A percentile compares a stretch with the other conserved stretches of the same genome.
These are phyloP conservation scores for Cutaneotrichosporon cavernicola DNA, from an alignment of 1,284 basidiomycete species.

Conservation along the genomic window DNA sequence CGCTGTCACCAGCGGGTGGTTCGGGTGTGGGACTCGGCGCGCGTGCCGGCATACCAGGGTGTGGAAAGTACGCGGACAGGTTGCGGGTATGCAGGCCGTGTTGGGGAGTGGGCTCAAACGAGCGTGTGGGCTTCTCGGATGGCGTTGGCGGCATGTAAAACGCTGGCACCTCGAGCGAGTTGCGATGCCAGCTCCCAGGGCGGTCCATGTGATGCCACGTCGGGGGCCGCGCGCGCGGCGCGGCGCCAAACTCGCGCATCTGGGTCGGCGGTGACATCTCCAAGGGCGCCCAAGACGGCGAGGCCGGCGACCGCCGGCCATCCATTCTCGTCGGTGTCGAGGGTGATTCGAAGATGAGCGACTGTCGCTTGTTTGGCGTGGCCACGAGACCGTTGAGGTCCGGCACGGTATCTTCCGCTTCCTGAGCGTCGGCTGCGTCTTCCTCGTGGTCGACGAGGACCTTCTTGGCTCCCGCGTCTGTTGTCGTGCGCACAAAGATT, in stretches of 20 bases:
- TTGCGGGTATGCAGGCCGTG: conserved; percentile 77
- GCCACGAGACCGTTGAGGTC: conserved; percentile 9
- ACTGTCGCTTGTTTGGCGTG: conserved; percentile 5
- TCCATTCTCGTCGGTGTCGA: background rate
- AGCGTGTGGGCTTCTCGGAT: background rate
- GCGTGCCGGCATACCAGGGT: conserved; percentile 60
- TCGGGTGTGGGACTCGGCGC: conserved; percentile 21
- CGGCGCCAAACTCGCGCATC: background rate
- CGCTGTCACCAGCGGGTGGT: conserved; percentile 28
- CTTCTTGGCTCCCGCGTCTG: background rate
- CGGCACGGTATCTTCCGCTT: conserved; percentile 11
- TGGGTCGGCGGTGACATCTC: background rate
- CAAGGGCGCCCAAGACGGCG: conserved; percentile 7
- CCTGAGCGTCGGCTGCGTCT: background rate
- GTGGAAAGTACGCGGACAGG: conserved; percentile 83
- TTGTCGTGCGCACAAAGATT: conserved; percentile 16
- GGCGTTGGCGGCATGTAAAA: conserved; percentile 7
- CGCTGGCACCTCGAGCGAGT: conserved; percentile 13
- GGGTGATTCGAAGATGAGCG: conserved; percentile 11
- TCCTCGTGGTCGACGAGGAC: background rate
- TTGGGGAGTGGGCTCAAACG: conserved; percentile 10
- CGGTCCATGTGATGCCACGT: conserved; percentile 7
- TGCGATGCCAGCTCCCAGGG: conserved; percentile 10
- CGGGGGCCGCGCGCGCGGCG: background rate
- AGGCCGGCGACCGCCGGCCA: background rate